Percentiles rank a stretch among this genome's conserved stretches.
These are phyloP conservation scores for Pseudogymnoascus sp. DNA, from an alignment of 2,329 filamentous ascomycete genomes.

Conservation along the genomic window DNA sequence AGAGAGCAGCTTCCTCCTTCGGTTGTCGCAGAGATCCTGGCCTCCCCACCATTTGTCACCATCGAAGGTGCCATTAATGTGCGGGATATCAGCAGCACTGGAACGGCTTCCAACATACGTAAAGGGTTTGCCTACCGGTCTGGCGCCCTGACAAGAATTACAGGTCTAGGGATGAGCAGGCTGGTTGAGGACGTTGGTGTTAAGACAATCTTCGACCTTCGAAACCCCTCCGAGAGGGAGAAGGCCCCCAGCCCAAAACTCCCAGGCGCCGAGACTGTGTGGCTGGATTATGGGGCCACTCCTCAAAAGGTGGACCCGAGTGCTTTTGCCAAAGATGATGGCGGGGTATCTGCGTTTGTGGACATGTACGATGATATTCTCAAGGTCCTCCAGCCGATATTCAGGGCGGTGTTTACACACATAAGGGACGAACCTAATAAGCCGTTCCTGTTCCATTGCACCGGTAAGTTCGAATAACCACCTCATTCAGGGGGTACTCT, in stretches of 20 bases:
- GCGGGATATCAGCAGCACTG: conserved; percentile 12
- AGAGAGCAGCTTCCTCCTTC: background rate
- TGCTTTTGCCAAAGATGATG: conserved; percentile 36
- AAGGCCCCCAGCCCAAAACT: conserved; percentile 36
- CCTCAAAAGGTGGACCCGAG: conserved; percentile 26
- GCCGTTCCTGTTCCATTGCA: conserved; percentile 45
- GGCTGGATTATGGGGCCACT: conserved; percentile 32
- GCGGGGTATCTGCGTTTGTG: conserved; percentile 37
- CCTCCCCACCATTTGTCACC: conserved; percentile 16
- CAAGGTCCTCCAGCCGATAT: conserved; percentile 34
- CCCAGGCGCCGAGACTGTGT: conserved; percentile 39
- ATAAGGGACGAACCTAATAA: conserved; percentile 38
- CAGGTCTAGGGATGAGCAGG: background rate
- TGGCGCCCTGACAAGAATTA: conserved; percentile 15
- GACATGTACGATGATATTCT: conserved; percentile 42
- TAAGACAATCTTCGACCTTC: conserved; percentile 41
- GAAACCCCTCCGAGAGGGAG: conserved; percentile 37
- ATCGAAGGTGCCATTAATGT: conserved; percentile 15
- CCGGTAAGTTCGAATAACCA: conserved; percentile 32
- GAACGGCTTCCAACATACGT: conserved; percentile 10
- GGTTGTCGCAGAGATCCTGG: conserved; percentile 5
- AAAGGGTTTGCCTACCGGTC: conserved; percentile 13
- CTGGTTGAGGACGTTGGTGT: background rate
- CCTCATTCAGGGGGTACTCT: background rate
- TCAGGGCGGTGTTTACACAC: conserved; percentile 39